A percentile compares a stretch with the other conserved stretches of the same genome.
phyloP scores from a whole-genome alignment of 2,329 filamentous ascomycete species.

The Colletotrichum musae region DNA sequence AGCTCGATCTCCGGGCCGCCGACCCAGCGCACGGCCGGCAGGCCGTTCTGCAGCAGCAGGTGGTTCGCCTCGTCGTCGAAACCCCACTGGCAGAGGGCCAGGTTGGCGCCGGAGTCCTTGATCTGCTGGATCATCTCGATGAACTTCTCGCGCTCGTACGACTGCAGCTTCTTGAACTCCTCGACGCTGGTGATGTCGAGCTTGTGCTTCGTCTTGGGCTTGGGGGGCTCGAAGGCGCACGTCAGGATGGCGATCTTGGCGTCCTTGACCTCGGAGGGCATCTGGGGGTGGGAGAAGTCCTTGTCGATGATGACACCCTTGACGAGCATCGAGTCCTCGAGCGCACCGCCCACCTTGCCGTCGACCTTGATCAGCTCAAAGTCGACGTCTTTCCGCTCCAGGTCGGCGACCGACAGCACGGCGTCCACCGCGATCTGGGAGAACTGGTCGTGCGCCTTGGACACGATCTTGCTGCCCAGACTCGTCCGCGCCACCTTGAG shows the following conservation, averaged over 20 bases:
- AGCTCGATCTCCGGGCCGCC: conserved; percentile 98
- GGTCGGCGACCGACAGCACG: conserved; percentile 94
- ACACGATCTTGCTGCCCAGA: conserved; percentile 98
- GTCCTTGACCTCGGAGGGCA: conserved; percentile 95
- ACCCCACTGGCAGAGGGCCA: conserved; percentile 99
- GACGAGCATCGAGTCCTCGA: conserved; percentile 94
- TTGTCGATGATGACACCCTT: conserved; percentile 99
- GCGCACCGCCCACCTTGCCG: conserved; percentile 93
- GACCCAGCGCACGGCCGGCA: conserved; percentile 97
- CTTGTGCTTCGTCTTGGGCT: conserved; percentile 99
- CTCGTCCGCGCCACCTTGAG: conserved; percentile 96
- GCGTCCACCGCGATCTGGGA: conserved; percentile 97
- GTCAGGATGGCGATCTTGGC: conserved; percentile 98
- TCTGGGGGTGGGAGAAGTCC: conserved; percentile 99
- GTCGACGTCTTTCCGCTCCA: conserved; percentile 96
- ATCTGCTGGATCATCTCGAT: conserved; percentile 99
- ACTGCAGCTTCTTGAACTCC: conserved; percentile 98
- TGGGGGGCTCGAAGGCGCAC: conserved; percentile 97
- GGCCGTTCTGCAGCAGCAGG: conserved; percentile 92
- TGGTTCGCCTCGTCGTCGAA: conserved; percentile 99
- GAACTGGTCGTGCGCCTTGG: conserved; percentile 98
- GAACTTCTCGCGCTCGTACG: conserved; percentile 96
- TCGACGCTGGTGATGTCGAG: conserved; percentile 97
- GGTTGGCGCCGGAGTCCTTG: conserved; percentile 96
- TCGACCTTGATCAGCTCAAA: conserved; percentile 99